Percentiles rank a stretch among this genome's conserved stretches.
phyloP scores from a whole-genome alignment of 2,329 filamentous ascomycete genomes.

The Cryoendolithus antarcticus region DNA sequence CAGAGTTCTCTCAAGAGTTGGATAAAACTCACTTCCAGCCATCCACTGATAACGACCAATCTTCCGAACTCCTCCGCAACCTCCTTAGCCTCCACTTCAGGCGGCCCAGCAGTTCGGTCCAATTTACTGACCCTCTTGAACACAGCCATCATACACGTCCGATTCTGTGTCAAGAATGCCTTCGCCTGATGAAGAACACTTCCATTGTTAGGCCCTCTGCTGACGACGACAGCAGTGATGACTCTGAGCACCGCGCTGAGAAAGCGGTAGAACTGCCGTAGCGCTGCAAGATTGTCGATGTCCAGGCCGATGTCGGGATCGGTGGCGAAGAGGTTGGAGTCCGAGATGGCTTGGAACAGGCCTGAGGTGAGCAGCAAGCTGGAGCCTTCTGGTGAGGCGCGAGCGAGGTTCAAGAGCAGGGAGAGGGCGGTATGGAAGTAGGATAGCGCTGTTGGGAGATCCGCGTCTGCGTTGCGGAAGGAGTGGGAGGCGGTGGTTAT shows the following conservation, averaged over 20 bases:
- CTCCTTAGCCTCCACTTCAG: constrained; percentile 31
- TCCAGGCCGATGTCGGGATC: constrained; percentile 87
- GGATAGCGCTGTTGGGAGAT: constrained; percentile 42
- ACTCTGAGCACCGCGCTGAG: constrained; percentile 71
- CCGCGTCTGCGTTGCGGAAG: constrained; percentile 29
- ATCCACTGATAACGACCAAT: constrained; percentile 69
- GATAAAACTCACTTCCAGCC: constrained; percentile 45
- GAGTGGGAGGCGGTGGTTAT: constrained; percentile 67
- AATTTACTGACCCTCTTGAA: constrained; percentile 83
- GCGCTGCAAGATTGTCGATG: constrained; percentile 54
- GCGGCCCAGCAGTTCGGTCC: constrained; percentile 30
- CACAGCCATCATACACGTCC: constrained; percentile 72
- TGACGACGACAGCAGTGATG: constrained; percentile 68
- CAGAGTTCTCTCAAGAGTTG: neutral
- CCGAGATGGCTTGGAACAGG: constrained; percentile 67
- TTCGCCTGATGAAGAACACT: constrained; percentile 60
- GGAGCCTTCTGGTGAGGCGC: constrained; percentile 69
- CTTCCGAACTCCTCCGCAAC: constrained; percentile 80
- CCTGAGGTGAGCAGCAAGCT: constrained; percentile 80
- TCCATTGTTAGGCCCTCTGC: constrained; percentile 68
- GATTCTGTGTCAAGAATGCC: constrained; percentile 69
- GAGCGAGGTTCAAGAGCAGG: constrained; percentile 66
- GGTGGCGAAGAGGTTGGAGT: constrained; percentile 73
- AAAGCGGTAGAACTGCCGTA: constrained; percentile 73
- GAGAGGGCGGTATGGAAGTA: constrained; percentile 66